Conservation (phyloP, 2,329 filamentous ascomycete species). For the Penicillium hordei region DNA sequence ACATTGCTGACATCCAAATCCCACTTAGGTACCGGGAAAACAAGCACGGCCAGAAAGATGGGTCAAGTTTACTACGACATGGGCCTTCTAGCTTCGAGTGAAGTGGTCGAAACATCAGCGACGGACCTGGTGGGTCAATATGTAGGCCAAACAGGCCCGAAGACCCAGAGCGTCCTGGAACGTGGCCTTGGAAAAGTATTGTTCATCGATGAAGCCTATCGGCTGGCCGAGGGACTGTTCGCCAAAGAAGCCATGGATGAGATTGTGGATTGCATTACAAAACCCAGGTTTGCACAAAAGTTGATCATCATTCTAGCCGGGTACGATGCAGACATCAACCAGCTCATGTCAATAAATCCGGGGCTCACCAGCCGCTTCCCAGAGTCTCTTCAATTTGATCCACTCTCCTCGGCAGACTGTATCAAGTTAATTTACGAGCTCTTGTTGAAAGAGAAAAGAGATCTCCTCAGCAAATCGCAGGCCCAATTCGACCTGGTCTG, state of each 20-base stretch:
- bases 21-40: conserved; percentile 66
- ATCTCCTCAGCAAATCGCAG: not conserved
- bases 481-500: not conserved
- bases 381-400: conserved; percentile 58
- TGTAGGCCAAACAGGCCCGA: conserved; percentile 68
- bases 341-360: conserved; percentile 60
- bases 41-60: conserved; percentile 70
- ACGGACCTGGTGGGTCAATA: conserved; percentile 69
- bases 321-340: conserved; percentile 66
- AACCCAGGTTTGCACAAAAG: conserved; percentile 59
- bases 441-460: conserved; percentile 22
- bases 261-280: conserved; percentile 54
- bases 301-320: conserved; percentile 69
- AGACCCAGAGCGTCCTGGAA: conserved; percentile 61
- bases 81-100: conserved; percentile 61
- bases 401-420: conserved; percentile 48
- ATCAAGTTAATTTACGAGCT: conserved; percentile 44
- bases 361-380: conserved; percentile 67
- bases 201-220: conserved; percentile 72
- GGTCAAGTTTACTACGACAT: conserved; percentile 74
- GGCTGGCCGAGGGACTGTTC: conserved; percentile 58
- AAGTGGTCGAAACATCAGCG: conserved; percentile 66
- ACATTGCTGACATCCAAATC: not conserved
- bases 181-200: conserved; percentile 65
- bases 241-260: conserved; percentile 58